phyloP scores from a whole-genome alignment of 1,139 yeast species.

The Candida frijolesensis region DNA sequence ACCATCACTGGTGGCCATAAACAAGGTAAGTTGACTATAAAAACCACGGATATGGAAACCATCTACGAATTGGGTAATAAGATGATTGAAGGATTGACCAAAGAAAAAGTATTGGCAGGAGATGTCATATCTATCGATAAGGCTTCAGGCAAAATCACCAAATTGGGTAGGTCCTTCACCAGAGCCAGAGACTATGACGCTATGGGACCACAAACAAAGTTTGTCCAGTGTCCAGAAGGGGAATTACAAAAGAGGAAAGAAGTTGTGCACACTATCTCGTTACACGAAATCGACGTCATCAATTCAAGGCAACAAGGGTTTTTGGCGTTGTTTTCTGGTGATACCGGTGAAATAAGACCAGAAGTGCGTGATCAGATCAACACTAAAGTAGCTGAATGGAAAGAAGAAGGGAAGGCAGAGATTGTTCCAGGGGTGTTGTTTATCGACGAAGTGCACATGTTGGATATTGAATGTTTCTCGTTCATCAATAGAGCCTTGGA shows the following conservation, averaged over 20 bases:
- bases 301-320: slow-evolving; percentile 98
- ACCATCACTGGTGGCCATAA: slow-evolving; percentile 97
- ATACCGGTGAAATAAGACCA: slow-evolving; percentile 94
- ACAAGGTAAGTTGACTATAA: slow-evolving; percentile 95
- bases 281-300: slow-evolving; percentile 97
- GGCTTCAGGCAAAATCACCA: slow-evolving; percentile 91
- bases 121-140: slow-evolving; percentile 96
- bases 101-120: slow-evolving; percentile 96
- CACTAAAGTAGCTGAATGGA: slow-evolving; percentile 97
- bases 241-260: slow-evolving; percentile 95
- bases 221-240: slow-evolving; percentile 98
- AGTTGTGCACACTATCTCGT: slow-evolving; percentile 92
- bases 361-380: slow-evolving; percentile 98
- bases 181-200: slow-evolving; percentile 98
- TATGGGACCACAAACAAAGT: slow-evolving; percentile 98
- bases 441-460: slow-evolving; percentile 98
- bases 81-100: slow-evolving; percentile 94
- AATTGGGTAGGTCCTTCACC: slow-evolving; percentile 92
- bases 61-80: slow-evolving; percentile 95
- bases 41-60: slow-evolving; percentile 99
- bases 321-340: slow-evolving; percentile 93
- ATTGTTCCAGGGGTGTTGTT: slow-evolving; percentile 98
- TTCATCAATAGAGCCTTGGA: slow-evolving; percentile 95
- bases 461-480: slow-evolving; percentile 95
- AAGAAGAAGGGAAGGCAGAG: slow-evolving; percentile 98